Percentiles rank a stretch among this genome's conserved stretches.
Conservation (phyloP, 2,329 filamentous ascomycete genomes). For the Pyricularia sp. region DNA sequence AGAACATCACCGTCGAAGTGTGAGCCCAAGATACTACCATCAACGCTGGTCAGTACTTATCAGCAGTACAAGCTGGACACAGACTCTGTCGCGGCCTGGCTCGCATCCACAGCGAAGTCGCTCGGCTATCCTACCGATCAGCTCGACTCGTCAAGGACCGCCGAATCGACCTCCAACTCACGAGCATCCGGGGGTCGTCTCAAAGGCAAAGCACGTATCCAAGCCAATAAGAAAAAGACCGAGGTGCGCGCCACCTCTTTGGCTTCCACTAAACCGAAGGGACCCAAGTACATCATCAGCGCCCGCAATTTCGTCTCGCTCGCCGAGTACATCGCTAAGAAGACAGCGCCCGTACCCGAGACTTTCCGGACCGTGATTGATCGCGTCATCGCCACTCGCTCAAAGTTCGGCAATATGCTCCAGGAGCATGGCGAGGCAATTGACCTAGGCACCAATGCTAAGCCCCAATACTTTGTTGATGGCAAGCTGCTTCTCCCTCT, state of each 20-base stretch:
- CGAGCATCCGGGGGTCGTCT: conserved; percentile 6
- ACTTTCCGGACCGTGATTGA: conserved; percentile 19
- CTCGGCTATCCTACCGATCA: conserved; percentile 17
- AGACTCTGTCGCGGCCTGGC: conserved; percentile 25
- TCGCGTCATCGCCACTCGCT: conserved; percentile 22
- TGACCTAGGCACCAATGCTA: conserved; percentile 12
- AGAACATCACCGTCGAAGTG: no score
- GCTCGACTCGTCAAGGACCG: conserved; percentile 4
- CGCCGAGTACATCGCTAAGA: conserved; percentile 21
- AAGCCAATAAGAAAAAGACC: conserved; percentile 11
- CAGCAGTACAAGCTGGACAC: conserved; percentile 28
- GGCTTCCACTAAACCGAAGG: not conserved
- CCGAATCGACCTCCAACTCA: not conserved
- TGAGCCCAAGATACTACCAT: no score
- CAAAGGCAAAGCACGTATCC: conserved; percentile 17
- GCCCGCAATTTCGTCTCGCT: conserved; percentile 24
- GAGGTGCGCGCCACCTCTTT: not conserved
- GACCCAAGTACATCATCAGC: conserved; percentile 19
- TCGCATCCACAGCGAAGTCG: conserved; percentile 24
- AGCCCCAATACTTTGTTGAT: conserved; percentile 20
- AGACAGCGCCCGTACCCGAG: conserved; percentile 10
- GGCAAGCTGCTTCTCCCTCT: not conserved
- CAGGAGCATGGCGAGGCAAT: conserved; percentile 6
- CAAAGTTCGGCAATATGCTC: conserved; percentile 14
- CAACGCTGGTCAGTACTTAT: conserved; percentile 15